Base-by-base conservation (phyloP, 306 rosid genomes). In the Prunus fruticosa region DNA sequence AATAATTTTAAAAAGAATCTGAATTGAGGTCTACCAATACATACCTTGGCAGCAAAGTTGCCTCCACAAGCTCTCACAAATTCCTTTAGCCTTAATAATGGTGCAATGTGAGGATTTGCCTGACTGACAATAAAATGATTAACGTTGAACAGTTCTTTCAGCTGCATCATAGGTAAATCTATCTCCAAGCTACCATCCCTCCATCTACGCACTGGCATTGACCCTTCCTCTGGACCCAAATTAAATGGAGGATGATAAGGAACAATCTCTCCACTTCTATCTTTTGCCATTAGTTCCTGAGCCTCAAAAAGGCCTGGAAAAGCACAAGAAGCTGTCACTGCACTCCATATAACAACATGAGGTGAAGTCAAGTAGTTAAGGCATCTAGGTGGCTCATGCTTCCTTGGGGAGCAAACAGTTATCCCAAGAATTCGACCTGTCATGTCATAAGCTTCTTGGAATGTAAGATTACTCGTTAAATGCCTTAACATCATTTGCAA, bases 271-370 rank as follows among this genome's bases (percentile, higher is more conserved):
- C 99, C 97, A 60, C 91, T 91, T 83, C 99, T 83, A 86, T 95
- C 89, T 91, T 95, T 95, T 49, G 99, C 99, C 99, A 95, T 95
- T 69, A 95, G 86, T 80, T 95, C 99, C 81, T 95, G 99, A 25
- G 99, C 99, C 91, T 95, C 99, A 76, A 91, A 95, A 72, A 95
- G 99, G 65, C 97, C 99, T 20, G 97, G 99, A 72, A 95, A 95
- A 47, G 99, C 99, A 67, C 99, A 95, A 73, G 99, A 95, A 68
- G 99, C 99, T 0, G 97, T 95, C 72, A 95, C 99, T 3, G 99
- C 97, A 81, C 97, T 95, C 99, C 99, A 95, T 87, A 95, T 89
- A 66, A 95, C 97, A 61, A 95, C 99, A 52, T 92, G 96, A 22
- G 99, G 99, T 19, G 99, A 95, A 22, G 99, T 95, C 87, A 92